phyloP scores from a whole-genome alignment of 139 green algal species.

The Pleodorina starrii region DNA sequence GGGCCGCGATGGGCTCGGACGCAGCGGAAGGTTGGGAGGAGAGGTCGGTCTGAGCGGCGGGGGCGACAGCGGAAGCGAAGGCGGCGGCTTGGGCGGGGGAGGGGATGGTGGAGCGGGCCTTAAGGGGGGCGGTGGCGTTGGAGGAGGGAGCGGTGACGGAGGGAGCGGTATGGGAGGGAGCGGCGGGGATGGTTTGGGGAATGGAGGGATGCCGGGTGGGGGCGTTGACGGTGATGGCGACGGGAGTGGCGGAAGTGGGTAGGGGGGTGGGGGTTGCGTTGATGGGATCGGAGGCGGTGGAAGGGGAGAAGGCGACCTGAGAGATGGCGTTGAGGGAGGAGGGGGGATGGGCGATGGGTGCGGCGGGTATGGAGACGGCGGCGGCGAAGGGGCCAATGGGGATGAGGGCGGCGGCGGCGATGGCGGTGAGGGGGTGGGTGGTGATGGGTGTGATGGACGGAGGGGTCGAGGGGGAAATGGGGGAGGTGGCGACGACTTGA shows the following conservation, averaged over 20 bases:
- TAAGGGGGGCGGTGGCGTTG: not conserved
- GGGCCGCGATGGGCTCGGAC: too few relatives aligned
- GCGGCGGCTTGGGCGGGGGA: not conserved
- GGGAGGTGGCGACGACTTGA: not conserved
- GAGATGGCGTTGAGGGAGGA: not conserved
- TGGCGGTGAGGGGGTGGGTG: not conserved
- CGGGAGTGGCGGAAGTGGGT: not conserved
- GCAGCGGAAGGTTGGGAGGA: too few relatives aligned
- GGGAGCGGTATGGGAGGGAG: not conserved
- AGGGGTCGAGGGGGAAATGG: not conserved
- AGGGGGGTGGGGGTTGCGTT: not conserved
- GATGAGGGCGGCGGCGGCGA: not conserved
- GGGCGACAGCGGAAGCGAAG: not conserved
- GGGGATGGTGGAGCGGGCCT: not conserved
- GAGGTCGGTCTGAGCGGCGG: not conserved
- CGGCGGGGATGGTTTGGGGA: not conserved
- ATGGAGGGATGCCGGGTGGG: not conserved
- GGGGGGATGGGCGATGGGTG: not conserved
- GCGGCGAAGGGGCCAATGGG: not conserved
- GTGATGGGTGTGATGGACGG: not conserved
- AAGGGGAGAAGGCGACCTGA: not conserved
- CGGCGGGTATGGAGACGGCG: not conserved
- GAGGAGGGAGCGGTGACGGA: not conserved
- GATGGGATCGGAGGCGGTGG: not conserved
- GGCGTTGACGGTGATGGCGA: not conserved